Evolutionary conservation across 192 early-diverging fungal genomes (phyloP).

Genomic region (Rhizophagus clarus): DNA sequence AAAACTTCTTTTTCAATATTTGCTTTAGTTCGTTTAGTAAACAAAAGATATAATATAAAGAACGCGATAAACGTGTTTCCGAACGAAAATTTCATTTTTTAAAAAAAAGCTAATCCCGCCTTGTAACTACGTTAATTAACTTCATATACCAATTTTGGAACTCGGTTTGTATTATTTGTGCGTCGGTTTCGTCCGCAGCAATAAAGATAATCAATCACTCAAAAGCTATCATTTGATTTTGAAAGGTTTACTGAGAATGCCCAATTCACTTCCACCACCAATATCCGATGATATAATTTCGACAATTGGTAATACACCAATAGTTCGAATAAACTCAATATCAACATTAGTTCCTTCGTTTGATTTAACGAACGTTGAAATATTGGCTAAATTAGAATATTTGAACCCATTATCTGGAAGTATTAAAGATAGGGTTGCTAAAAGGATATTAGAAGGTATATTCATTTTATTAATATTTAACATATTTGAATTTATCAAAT

Average conservation of each 20-base stretch:
- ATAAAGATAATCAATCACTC: too few species aligned
- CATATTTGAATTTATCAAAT: not conserved
- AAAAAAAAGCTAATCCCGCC: not conserved
- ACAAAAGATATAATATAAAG: not conserved
- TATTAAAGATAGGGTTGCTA: slow-evolving; percentile 76
- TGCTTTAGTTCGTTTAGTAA: not conserved
- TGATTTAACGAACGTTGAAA: slow-evolving; percentile 45
- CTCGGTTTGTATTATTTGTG: not conserved
- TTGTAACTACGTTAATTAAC: not conserved
- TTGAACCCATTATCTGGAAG: slow-evolving; percentile 67
- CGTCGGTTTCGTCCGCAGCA: too few species aligned
- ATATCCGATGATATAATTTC: slow-evolving; percentile 9
- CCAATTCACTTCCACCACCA: not conserved
- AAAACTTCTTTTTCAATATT: slow-evolving; percentile 32
- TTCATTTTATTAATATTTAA: slow-evolving; percentile 23
- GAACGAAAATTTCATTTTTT: slow-evolving; percentile 5
- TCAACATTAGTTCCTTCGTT: slow-evolving; percentile 3
- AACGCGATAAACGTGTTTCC: not conserved
- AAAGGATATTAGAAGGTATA: slow-evolving; percentile 46
- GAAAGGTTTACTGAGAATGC: not conserved
- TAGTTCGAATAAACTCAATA: slow-evolving; percentile 45
- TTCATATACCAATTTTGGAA: not conserved
- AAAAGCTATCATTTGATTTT: too few species aligned
- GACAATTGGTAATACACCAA: slow-evolving; percentile 64
- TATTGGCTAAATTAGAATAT: slow-evolving; percentile 77